These are phyloP conservation scores for Glarea lozoyensis DNA, from an alignment of 495 filamentous ascomycete species.

Conservation along the genomic window DNA sequence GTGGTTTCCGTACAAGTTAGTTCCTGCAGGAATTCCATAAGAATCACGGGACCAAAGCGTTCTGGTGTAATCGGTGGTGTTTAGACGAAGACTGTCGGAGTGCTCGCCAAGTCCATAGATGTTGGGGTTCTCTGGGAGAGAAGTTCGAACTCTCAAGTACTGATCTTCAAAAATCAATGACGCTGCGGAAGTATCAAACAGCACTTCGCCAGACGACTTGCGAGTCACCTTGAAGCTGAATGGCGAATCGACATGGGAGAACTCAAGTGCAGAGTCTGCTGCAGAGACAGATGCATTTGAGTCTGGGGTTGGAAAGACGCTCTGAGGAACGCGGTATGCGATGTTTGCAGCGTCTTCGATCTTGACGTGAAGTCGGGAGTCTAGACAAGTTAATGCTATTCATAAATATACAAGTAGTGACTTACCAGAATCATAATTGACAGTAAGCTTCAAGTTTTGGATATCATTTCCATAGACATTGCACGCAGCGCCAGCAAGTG, in stretches of 20 bases:
- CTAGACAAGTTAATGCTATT: constrained; percentile 29
- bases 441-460: constrained; percentile 52
- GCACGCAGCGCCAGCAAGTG: constrained; percentile 56
- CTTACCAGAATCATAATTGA: constrained; percentile 69
- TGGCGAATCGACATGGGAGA: constrained; percentile 55
- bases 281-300: constrained; percentile 11
- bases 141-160: constrained; percentile 63
- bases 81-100: constrained; percentile 61
- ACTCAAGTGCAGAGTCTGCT: constrained; percentile 44
- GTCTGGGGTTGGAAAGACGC: constrained; percentile 56
- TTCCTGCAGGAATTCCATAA: constrained; percentile 48
- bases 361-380: constrained; percentile 70
- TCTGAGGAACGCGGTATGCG: constrained; percentile 72
- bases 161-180: constrained; percentile 71
- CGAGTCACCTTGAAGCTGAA: constrained; percentile 72
- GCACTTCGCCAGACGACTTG: constrained; percentile 51
- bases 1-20: constrained; percentile 79
- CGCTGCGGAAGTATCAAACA: constrained; percentile 69
- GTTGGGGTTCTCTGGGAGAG: constrained; percentile 55
- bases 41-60: constrained; percentile 77
- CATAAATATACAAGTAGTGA: constrained; percentile 8
- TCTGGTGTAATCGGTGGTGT: constrained; percentile 65
- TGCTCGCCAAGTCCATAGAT: constrained; percentile 80
- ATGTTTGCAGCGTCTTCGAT: constrained; percentile 68
- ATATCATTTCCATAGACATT: constrained; percentile 66